phyloP scores from a whole-genome alignment of 2,329 filamentous ascomycete genomes.

The Colletotrichum brevisporum region DNA sequence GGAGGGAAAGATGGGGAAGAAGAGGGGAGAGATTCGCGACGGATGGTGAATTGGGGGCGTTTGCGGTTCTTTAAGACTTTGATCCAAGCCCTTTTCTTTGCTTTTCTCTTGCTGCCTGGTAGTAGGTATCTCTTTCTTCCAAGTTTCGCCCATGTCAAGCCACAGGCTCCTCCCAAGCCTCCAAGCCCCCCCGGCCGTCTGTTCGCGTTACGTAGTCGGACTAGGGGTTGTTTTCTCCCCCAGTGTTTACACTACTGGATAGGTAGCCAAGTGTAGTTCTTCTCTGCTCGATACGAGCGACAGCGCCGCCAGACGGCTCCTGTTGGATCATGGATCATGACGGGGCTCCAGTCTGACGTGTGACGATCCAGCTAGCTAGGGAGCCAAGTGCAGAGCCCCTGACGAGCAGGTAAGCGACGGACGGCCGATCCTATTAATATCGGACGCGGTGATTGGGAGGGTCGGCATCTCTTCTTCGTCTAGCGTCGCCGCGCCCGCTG shows the following conservation, averaged over 20 bases:
- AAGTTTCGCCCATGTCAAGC: constrained; percentile 12
- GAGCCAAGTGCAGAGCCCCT: no score
- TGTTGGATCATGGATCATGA: constrained; percentile 11
- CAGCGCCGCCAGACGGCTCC: neutral
- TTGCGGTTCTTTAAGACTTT: no score
- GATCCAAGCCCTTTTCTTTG: neutral
- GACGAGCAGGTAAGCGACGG: no score
- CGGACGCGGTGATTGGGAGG: constrained; percentile 13
- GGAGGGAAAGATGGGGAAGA: neutral
- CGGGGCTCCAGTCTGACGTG: constrained; percentile 37
- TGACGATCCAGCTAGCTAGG: constrained; percentile 6
- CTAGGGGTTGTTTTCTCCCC: neutral
- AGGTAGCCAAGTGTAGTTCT: neutral
- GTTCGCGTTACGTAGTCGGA: neutral
- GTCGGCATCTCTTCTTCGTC: neutral
- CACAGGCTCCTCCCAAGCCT: neutral
- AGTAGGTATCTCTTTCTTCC: neutral
- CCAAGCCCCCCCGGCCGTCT: neutral
- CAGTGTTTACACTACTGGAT: neutral
- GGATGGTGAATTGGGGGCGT: no score
- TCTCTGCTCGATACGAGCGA: constrained; percentile 11
- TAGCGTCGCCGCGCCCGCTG: constrained; percentile 7
- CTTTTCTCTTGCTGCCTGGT: neutral
- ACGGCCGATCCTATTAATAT: constrained; percentile 29
- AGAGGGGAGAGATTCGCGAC: no score